A percentile compares a stretch with the other conserved stretches of the same genome.
phyloP scores from a whole-genome alignment of 1,284 basidiomycete species.

The Naganishia albida region DNA sequence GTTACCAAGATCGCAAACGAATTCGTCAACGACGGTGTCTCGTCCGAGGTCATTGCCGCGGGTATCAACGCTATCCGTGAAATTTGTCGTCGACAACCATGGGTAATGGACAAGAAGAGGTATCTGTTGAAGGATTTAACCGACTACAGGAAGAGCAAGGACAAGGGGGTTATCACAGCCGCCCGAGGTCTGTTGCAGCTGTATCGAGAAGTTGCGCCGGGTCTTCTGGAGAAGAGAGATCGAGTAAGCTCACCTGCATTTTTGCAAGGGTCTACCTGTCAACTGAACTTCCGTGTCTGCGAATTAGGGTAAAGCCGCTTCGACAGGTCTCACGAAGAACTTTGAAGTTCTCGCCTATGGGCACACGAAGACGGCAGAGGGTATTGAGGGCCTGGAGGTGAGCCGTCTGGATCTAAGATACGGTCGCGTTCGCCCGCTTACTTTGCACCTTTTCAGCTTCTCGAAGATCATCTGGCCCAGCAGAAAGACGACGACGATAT shows the following conservation, averaged over 20 bases:
- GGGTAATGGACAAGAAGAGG: constrained; percentile 82
- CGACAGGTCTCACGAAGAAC: constrained; percentile 67
- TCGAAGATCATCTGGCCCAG: constrained; percentile 79
- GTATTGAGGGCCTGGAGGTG: constrained; percentile 88
- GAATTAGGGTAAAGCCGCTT: constrained; percentile 76
- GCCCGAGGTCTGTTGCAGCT: constrained; percentile 83
- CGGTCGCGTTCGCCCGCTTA: not conserved
- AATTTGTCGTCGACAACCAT: constrained; percentile 88
- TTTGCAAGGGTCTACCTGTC: constrained; percentile 11
- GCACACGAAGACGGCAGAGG: constrained; percentile 67
- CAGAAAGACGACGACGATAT: constrained; percentile 63
- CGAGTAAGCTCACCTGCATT: constrained; percentile 59
- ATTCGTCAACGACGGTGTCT: constrained; percentile 97
- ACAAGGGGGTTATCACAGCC: constrained; percentile 89
- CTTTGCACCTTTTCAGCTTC: constrained; percentile 59
- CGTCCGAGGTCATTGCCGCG: constrained; percentile 90
- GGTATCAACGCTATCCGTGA: constrained; percentile 94
- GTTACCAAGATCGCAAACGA: constrained; percentile 90
- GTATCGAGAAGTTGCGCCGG: constrained; percentile 96
- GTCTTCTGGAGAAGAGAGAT: constrained; percentile 84
- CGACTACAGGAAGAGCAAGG: constrained; percentile 91
- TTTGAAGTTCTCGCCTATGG: constrained; percentile 73
- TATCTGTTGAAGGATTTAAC: constrained; percentile 89
- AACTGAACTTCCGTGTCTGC: constrained; percentile 35
- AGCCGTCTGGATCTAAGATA: constrained; percentile 44